A percentile compares a stretch with the other conserved stretches of the same genome.
These are phyloP conservation scores for Sequoiadendron giganteum DNA, from an alignment of 75 land plant species.

Conservation along the genomic window DNA sequence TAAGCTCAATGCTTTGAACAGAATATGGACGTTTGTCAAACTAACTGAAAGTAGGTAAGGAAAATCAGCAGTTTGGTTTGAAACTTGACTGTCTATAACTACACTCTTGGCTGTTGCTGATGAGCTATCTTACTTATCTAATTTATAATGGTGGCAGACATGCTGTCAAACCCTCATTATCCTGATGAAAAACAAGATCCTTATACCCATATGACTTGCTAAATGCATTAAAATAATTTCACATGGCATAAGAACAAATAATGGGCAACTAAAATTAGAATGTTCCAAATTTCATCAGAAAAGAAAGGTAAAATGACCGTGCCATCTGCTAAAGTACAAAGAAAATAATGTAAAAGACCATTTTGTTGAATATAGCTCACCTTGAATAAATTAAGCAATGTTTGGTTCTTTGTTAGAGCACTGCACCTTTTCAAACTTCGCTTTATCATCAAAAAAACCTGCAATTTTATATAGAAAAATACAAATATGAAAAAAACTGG, in stretches of 20 bases:
- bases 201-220: background rate
- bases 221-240: background rate
- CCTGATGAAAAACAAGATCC: background rate
- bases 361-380: conserved; percentile 25
- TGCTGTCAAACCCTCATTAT: background rate
- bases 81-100: background rate
- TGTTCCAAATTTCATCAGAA: background rate
- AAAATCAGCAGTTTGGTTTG: background rate
- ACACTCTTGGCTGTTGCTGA: background rate
- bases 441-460: conserved; percentile 94
- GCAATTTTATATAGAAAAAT: conserved; percentile 19
- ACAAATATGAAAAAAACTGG: background rate
- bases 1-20: background rate
- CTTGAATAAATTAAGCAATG: conserved; percentile 89
- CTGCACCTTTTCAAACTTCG: conserved; percentile 95
- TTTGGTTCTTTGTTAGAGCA: conserved; percentile 90
- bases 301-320: background rate
- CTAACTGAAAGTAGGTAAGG: background rate
- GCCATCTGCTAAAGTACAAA: background rate
- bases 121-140: background rate
- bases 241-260: background rate
- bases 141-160: background rate
- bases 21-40: background rate
- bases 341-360: background rate
- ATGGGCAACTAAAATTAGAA: background rate